Evolutionary conservation across 1,139 yeast species (phyloP), one percentile per base, ranked within the genome.

Genomic region (Geotrichum citri-aurantii): DNA sequence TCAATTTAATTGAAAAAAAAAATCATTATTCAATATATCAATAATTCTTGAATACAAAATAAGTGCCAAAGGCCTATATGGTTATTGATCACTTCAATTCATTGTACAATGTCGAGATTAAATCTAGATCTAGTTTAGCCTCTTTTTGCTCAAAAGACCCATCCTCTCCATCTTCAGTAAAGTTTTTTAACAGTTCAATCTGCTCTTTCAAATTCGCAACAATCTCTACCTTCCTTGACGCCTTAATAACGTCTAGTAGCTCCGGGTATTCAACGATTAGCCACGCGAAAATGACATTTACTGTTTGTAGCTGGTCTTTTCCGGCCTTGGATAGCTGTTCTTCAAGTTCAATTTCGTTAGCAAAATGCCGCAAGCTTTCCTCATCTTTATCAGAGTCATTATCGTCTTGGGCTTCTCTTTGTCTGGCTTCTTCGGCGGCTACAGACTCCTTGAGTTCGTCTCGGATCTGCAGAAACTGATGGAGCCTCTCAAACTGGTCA

Each of bases 241-340:
- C 17, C 23, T 31, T 49, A 3, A 57, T 52, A 1, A 52, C 53
- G 14, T 44, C 54, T 17, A 59, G 60, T 12, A 55, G 56, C 12
- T 58, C 64, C 17, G 61, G 62, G 31, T 67, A 69, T 26, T 71
- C 73, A 12, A 65, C 65, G 23, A 62, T 24, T n/a, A 70, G 61
- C 74, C 74, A 71, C 0, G 67, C 68, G n/a, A 70, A 58, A 10
- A 69, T 63, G 3, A 61, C 56, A 52, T 67, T 70, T 14, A 67
- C 61, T 29, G 62, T 56, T 44, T 64, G 67, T 37, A 67, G 57
- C 7, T 61, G 50, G 27, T 63, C 65, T n/a, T 64, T 61, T 3
- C 73, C 73, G 1, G 64, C 65, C n/a, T 65, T 70, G 50, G 63
- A 59, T 50, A 66, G 60, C n/a, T 55, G 61, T 12, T 65, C 56